Evolutionary conservation across 495 filamentous ascomycete genomes (phyloP).

Genomic region (Entonaema liquescens): DNA sequence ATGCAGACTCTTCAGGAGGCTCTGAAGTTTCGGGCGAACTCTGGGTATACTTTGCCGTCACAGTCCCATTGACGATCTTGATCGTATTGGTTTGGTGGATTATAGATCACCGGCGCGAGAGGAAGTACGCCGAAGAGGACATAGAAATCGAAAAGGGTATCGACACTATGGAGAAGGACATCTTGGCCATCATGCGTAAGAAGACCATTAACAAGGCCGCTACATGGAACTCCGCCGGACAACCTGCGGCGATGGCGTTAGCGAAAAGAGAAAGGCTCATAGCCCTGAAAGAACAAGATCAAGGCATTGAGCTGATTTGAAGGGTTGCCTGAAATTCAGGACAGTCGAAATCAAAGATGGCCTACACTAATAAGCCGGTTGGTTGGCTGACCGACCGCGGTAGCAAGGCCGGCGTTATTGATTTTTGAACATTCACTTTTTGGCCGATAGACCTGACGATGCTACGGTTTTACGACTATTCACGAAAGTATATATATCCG

Average conservation of each 20-base stretch:
- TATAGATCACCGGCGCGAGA: constrained; percentile 58
- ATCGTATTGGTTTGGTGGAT: constrained; percentile 58
- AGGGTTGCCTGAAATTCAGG: neutral
- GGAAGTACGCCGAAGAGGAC: constrained; percentile 56
- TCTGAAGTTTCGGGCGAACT: constrained; percentile 52
- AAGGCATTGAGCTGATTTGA: constrained; percentile 13
- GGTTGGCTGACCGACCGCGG: neutral
- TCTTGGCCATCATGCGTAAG: constrained; percentile 62
- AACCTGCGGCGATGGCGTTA: neutral
- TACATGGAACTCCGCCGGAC: constrained; percentile 53
- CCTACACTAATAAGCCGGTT: neutral
- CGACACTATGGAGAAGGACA: constrained; percentile 62
- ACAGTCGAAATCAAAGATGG: neutral
- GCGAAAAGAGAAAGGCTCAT: constrained; percentile 1
- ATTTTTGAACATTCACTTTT: constrained; percentile 14
- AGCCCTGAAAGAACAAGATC: neutral
- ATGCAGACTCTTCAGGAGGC: constrained; percentile 17
- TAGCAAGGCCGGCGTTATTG: constrained; percentile 2
- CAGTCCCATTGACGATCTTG: constrained; percentile 57
- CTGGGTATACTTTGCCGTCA: constrained; percentile 65
- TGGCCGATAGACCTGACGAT: constrained; percentile 26
- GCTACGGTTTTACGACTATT: constrained; percentile 33
- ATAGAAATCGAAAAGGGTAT: constrained; percentile 60
- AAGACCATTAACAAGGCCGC: constrained; percentile 60
- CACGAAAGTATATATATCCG: constrained; percentile 29